Evolutionary conservation across 2,329 filamentous ascomycete genomes (phyloP).

Genomic region (Thermomyces lanuginosus): DNA sequence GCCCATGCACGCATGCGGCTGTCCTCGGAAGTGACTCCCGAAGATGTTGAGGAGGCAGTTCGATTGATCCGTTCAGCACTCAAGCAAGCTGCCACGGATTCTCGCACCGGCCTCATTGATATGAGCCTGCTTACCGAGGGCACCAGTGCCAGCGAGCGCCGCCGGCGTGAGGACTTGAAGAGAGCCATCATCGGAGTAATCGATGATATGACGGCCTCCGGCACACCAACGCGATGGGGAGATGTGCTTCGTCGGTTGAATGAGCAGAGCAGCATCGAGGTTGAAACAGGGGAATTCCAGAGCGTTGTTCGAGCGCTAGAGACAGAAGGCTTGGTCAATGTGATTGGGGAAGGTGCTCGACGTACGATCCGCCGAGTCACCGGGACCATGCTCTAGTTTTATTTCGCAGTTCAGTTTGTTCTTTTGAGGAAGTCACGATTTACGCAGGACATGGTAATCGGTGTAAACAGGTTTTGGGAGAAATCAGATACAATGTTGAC

Average conservation of each 20-base stretch:
- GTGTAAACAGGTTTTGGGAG: no score
- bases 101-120: slow-evolving; percentile 79
- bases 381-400: slow-evolving; percentile 24
- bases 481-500: no score
- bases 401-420: neutral
- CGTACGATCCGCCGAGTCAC: slow-evolving; percentile 65
- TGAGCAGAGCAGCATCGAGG: slow-evolving; percentile 50
- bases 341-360: slow-evolving; percentile 70
- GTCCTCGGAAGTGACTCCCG: slow-evolving; percentile 53
- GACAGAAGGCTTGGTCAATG: slow-evolving; percentile 64
- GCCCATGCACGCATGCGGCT: slow-evolving; percentile 97
- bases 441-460: no score
- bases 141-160: slow-evolving; percentile 74
- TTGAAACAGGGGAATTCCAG: slow-evolving; percentile 67
- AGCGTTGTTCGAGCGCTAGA: slow-evolving; percentile 69
- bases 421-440: neutral
- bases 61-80: slow-evolving; percentile 84
- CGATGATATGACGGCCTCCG: slow-evolving; percentile 59
- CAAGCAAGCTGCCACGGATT: slow-evolving; percentile 93
- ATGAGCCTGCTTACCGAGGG: slow-evolving; percentile 93
- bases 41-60: slow-evolving; percentile 79
- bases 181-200: slow-evolving; percentile 55
- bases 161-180: slow-evolving; percentile 70
- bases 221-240: slow-evolving; percentile 54
- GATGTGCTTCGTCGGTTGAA: slow-evolving; percentile 59